A percentile compares a stretch with the other conserved stretches of the same genome.
phyloP scores from a whole-genome alignment of 192 early-diverging fungal species.

The Linderina pennispora region DNA sequence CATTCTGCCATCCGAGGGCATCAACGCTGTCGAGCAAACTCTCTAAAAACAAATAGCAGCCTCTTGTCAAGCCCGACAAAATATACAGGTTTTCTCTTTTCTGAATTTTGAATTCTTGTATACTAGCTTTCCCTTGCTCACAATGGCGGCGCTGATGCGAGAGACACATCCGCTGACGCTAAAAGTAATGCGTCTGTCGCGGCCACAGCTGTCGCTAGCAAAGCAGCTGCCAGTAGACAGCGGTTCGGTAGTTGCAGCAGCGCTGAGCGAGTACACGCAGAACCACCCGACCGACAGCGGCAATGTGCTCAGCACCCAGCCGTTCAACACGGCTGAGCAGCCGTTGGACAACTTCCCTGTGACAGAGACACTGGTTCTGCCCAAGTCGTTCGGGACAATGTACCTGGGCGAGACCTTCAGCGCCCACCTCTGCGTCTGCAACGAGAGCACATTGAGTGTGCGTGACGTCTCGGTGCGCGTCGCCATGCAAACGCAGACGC shows the following conservation, averaged over 20 bases:
- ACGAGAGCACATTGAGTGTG: slow-evolving; percentile 63
- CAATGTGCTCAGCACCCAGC: slow-evolving; percentile 22
- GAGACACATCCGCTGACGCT: slow-evolving; percentile 71
- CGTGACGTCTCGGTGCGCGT: slow-evolving; percentile 70
- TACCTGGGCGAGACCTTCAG: slow-evolving; percentile 92
- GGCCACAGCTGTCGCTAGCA: slow-evolving; percentile 57
- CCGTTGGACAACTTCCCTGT: slow-evolving; percentile 56
- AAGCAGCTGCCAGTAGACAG: slow-evolving; percentile 41
- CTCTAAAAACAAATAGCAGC: no score
- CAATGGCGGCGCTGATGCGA: slow-evolving; percentile 39
- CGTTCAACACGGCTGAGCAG: slow-evolving; percentile 24
- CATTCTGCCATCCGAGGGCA: slow-evolving; percentile 81
- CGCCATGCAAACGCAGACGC: slow-evolving; percentile 82
- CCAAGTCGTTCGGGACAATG: slow-evolving; percentile 84
- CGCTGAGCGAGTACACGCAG: slow-evolving; percentile 35
- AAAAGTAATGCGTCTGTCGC: slow-evolving; percentile 89
- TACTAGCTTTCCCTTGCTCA: not conserved
- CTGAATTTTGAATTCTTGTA: not conserved
- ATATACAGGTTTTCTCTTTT: no score
- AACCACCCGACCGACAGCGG: slow-evolving; percentile 42
- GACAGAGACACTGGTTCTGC: slow-evolving; percentile 68
- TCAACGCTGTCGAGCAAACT: slow-evolving; percentile 74
- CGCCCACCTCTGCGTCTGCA: slow-evolving; percentile 83
- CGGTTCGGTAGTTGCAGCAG: slow-evolving; percentile 22
- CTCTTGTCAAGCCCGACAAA: no score